Evolutionary conservation across 768 basidiomycete species (phyloP).

Genomic region (Psilocybe tampanensis): DNA sequence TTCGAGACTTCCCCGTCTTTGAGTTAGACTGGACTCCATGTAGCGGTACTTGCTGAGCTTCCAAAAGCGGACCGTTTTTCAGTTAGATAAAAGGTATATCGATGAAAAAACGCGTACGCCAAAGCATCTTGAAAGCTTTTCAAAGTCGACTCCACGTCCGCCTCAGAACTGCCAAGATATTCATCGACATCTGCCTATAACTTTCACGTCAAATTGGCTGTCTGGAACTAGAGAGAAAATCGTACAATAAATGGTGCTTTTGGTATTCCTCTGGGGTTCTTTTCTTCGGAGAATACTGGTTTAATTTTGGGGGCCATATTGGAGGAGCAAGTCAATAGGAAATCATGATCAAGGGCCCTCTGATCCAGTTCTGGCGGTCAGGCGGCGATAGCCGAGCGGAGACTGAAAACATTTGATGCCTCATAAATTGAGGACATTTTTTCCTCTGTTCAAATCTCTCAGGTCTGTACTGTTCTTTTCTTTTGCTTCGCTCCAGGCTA

Average conservation of each 20-base stretch:
- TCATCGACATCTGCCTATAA: constrained; percentile 82
- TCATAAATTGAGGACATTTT: constrained; percentile 19
- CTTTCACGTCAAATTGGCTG: not conserved
- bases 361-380: not conserved
- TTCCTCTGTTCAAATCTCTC: constrained; percentile 20
- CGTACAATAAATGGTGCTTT: constrained; percentile 93
- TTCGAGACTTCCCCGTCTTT: constrained; percentile 77
- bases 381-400: constrained; percentile 30
- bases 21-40: constrained; percentile 88
- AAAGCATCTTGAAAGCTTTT: constrained; percentile 89
- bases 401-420: constrained; percentile 4
- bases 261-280: constrained; percentile 92
- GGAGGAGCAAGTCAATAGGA: not conserved
- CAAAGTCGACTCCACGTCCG: constrained; percentile 75
- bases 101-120: constrained; percentile 62
- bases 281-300: constrained; percentile 43
- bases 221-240: not conserved
- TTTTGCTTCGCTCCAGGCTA: constrained; percentile 2
- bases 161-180: constrained; percentile 79
- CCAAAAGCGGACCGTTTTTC: constrained; percentile 28
- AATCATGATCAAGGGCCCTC: not conserved
- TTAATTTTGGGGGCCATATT: constrained; percentile 29
- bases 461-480: constrained; percentile 22
- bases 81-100: constrained; percentile 16
- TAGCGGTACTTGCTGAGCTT: constrained; percentile 94